Conservation (phyloP, 2,329 filamentous ascomycete species). For the Venturia nashicola region DNA sequence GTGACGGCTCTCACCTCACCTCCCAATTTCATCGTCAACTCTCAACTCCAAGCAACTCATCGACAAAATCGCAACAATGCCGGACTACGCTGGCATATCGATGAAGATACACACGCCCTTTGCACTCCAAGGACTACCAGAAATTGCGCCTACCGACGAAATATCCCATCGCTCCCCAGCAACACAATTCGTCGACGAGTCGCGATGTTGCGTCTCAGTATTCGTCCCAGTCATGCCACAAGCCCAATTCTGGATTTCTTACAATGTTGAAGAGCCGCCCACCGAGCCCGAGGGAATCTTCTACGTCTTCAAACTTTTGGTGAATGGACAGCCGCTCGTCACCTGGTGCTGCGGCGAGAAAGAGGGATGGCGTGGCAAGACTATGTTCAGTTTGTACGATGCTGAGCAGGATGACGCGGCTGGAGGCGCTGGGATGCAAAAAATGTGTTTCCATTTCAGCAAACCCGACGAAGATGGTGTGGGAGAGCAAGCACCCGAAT, state of each 20-base stretch:
- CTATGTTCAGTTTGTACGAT: constrained; percentile 32
- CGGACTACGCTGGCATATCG: not conserved
- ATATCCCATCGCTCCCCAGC: not conserved
- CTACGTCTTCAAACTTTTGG: constrained; percentile 35
- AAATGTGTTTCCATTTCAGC: constrained; percentile 21
- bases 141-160: constrained; percentile 1
- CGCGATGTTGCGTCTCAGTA: constrained; percentile 4
- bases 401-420: constrained; percentile 10
- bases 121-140: not conserved
- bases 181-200: not conserved
- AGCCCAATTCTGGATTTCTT: constrained; percentile 8
- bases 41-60: not conserved
- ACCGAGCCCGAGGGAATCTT: constrained; percentile 8
- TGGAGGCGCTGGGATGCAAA: constrained; percentile 25
- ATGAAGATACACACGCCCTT: constrained; percentile 6
- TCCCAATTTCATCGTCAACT: not conserved
- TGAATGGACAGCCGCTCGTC: constrained; percentile 26
- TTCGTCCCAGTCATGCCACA: constrained; percentile 5
- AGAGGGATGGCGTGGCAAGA: constrained; percentile 31
- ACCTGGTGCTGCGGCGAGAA: constrained; percentile 32
- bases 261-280: constrained; percentile 1
- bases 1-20: not conserved
- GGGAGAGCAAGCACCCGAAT: not conserved
- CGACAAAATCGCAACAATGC: constrained; percentile 1
- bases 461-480: not conserved